phyloP scores from a whole-genome alignment of 2,329 filamentous ascomycete genomes.

The Aspergillus brasiliensis region DNA sequence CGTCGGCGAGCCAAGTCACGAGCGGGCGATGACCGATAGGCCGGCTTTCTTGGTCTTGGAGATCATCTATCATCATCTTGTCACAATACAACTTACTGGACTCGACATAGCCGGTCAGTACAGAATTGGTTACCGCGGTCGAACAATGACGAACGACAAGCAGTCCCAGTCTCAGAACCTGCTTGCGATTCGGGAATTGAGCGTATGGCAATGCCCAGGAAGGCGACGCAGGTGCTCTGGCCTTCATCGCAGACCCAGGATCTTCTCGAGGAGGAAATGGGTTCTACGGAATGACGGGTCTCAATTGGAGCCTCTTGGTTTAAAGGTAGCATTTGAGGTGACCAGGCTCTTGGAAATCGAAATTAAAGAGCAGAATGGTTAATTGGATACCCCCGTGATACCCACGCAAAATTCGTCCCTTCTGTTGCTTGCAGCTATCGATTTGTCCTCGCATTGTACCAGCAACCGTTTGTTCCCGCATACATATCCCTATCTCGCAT shows the following conservation, averaged over 20 bases:
- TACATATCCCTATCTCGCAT: conserved; percentile 40
- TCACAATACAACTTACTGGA: conserved; percentile 13
- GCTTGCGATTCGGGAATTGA: conserved; percentile 14
- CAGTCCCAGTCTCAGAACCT: conserved; percentile 13
- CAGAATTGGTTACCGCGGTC: conserved; percentile 8
- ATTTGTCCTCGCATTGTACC: conserved; percentile 34
- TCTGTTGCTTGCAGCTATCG: conserved; percentile 39
- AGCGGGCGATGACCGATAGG: conserved; percentile 49
- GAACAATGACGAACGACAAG: conserved; percentile 15
- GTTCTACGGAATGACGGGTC: conserved; percentile 13
- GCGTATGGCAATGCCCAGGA: conserved; percentile 12
- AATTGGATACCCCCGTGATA: conserved; percentile 45
- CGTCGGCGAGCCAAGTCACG: conserved; percentile 78
- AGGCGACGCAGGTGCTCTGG: conserved; percentile 11
- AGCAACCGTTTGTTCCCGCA: conserved; percentile 28
- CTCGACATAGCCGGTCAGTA: conserved; percentile 9
- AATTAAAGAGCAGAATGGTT: conserved; percentile 36
- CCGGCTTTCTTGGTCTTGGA: conserved; percentile 9
- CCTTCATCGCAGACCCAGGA: conserved; percentile 8
- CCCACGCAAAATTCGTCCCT: conserved; percentile 38
- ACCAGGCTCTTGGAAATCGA: conserved; percentile 23
- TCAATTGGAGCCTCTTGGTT: conserved; percentile 14
- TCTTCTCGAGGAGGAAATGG: conserved; percentile 6
- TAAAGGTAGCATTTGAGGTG: conserved; percentile 19
- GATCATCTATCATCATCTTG: conserved; percentile 17